phyloP scores from a whole-genome alignment of 352 stramenopile species.

The Globisporangium megalacanthum region DNA sequence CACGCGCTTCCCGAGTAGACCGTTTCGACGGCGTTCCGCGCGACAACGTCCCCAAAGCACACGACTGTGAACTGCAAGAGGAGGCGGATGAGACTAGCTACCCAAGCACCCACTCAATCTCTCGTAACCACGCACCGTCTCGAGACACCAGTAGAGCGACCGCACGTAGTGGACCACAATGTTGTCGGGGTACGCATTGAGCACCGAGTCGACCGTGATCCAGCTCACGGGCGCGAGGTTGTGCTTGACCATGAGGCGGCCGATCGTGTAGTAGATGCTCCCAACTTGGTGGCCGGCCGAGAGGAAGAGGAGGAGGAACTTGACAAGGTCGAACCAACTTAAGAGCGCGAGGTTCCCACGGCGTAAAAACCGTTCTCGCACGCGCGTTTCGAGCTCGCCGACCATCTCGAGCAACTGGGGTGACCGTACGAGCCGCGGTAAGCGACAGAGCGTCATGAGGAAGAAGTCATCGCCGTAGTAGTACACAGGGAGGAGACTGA shows the following conservation, averaged over 20 bases:
- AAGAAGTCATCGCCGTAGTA: constrained; percentile 26
- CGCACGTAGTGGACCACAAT: constrained; percentile 17
- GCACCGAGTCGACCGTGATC: constrained; percentile 14
- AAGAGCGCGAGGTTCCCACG: constrained; percentile 8
- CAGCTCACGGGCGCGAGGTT: constrained; percentile 14
- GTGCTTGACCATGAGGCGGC: constrained; percentile 15
- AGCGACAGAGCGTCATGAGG: constrained; percentile 12
- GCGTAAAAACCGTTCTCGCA: constrained; percentile 10
- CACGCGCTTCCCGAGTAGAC: constrained; percentile 13
- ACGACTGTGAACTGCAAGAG: constrained; percentile 19
- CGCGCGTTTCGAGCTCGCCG: constrained; percentile 11
- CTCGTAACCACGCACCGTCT: constrained; percentile 10
- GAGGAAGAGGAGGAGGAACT: constrained; percentile 25
- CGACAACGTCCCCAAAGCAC: constrained; percentile 20
- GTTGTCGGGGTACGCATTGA: constrained; percentile 12
- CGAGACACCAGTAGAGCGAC: constrained; percentile 21
- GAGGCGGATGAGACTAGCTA: too few relatives aligned
- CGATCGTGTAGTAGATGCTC: constrained; percentile 21
- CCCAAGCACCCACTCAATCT: too few relatives aligned
- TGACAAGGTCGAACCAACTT: constrained; percentile 18
- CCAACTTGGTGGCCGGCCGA: constrained; percentile 16
- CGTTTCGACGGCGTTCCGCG: constrained; percentile 17
- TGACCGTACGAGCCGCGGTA: constrained; percentile 15
- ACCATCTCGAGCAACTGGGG: constrained; percentile 15
- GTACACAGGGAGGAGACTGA: constrained; percentile 33